These are phyloP conservation scores for Boletus calvinii DNA, from an alignment of 1,284 basidiomycete species.

Conservation along the genomic window DNA sequence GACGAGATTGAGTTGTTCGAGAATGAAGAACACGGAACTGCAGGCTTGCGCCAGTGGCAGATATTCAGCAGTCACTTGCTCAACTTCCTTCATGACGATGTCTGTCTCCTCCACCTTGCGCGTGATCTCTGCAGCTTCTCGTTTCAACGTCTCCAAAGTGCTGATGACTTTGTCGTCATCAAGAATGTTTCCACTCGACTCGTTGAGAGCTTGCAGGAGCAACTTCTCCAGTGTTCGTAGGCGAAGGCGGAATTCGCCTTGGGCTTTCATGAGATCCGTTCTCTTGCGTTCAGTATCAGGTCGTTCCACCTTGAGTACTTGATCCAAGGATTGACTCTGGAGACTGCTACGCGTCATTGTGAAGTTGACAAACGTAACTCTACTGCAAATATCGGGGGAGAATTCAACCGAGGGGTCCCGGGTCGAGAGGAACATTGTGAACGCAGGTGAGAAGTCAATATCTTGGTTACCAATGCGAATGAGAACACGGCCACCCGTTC, in stretches of 20 bases:
- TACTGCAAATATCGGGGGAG: conserved; percentile 97
- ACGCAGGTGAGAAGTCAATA: conserved; percentile 98
- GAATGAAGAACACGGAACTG: conserved; percentile 95
- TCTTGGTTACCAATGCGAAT: conserved; percentile 99
- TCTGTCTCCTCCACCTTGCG: conserved; percentile 98
- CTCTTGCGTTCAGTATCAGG: conserved; percentile 97
- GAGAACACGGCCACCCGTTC: conserved; percentile 94
- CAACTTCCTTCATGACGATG: conserved; percentile 93
- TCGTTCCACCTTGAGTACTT: conserved; percentile 95
- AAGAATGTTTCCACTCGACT: conserved; percentile 94
- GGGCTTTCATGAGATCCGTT: conserved; percentile 97
- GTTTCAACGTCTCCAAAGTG: conserved; percentile 95
- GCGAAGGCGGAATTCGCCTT: conserved; percentile 95
- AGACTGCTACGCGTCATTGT: conserved; percentile 99
- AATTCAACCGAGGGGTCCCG: conserved; percentile 97
- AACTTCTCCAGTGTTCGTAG: conserved; percentile 92
- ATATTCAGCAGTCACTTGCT: conserved; percentile 94
- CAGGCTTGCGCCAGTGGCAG: conserved; percentile 94
- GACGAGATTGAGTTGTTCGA: conserved; percentile 92
- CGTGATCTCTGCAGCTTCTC: conserved; percentile 95
- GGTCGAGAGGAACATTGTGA: conserved; percentile 99
- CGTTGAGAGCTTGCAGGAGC: conserved; percentile 93
- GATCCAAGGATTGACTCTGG: conserved; percentile 96
- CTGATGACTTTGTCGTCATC: conserved; percentile 99
- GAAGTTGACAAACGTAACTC: conserved; percentile 99